Base-by-base conservation (phyloP, 2,329 filamentous ascomycete genomes). In the Pseudopyrenochaeta lycopersici region DNA sequence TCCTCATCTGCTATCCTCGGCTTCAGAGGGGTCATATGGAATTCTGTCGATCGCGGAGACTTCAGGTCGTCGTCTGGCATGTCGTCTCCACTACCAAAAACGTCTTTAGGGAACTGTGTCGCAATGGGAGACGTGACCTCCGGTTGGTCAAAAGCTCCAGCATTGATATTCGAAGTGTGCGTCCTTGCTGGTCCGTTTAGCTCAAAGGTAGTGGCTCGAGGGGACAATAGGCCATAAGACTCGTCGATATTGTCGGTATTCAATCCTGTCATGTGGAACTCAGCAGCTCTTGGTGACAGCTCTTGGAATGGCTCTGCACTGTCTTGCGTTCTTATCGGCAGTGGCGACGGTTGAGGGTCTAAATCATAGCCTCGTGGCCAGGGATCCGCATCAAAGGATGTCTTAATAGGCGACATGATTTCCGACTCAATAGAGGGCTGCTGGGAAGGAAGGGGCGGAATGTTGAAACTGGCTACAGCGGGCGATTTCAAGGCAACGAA, bases 91-190 rank as follows among this genome's bases (percentile, higher is more conserved):
- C 46, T 52, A 18, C 58, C 50, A 33, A 76, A 71, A 7, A 67
- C 45, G 52, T 73, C 67, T 41, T 69, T 68, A 9, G 74, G 69
- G 44, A 77, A 77, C 31, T 72, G 66, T 5, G 70, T 71, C 15
- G 75, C 67, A 23, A 76, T 68, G 15, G 80, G 80, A 6, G 80
- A 82, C 10, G 49, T 44, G 3, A 70, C 12, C 15, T 65, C 66
- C 14, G 63, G 54, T 30, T 56, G n/a, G 5, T 59, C 48, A 10
- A 51, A 46, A 1, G 46, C 40, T 21, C 40, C 32, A 15, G 43
- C 31, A 4, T 21, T 46, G 6, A 31, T 27, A 6, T 30, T 39
- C 10, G 50, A 46, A 12, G 35, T 27, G 9, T 52, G 39, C 10
- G 42, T 32, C 7, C 23, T 17, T 30, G 51, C 31, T 17, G 51